Base-by-base conservation (phyloP, 441 rosid genomes). In the Gossypium davidsonii region DNA sequence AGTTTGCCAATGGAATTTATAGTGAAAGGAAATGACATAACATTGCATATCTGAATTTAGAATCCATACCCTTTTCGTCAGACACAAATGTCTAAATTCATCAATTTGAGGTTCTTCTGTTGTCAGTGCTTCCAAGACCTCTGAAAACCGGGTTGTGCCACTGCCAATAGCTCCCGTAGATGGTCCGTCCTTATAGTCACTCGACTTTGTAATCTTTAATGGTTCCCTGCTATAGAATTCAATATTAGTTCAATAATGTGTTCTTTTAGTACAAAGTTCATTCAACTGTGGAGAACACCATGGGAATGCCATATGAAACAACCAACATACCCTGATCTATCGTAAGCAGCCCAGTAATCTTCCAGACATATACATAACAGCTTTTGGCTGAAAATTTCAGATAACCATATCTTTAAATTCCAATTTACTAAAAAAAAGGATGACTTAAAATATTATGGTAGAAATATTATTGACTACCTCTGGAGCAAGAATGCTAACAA, bases 341-440 rank as follows among this genome's bases (percentile, higher is more conserved):
- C 90, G 68, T 90, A 86, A 72, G 85, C 89, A 20, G 87, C 90
- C 80, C 87, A 84, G 79, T 85, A 84, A 79, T 86, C 90, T 71
- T 90, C 95, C 79, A 86, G 79, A 72, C 88, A 90, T 65, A 72
- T 23, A 31, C 83, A 74, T 57, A 90, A 69, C 21, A 88, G 79
- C 68, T 85, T 82, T 78, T 90, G 91, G 81, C 95, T 90, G 89
- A 66, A 81, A 71, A 52, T 9, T 77, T 53, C 60, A 77, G 42
- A 56, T 46, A 52, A 76, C 58, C 48, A 67, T n/a, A 17, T 46
- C 75, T 48, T 72, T 64, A 67, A 65, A 76, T 62, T 18, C 73
- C 53, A 67, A 51, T 66, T 21, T 56, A 49, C 37, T 21, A 39
- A 23, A 57, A 56, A 14, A 70, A 17, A 23, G 39, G 71, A 14